Percentiles rank a stretch among this genome's conserved stretches.
Conservation (phyloP, 139 green algal genomes). For the Raphidocelis subcapitata region DNA sequence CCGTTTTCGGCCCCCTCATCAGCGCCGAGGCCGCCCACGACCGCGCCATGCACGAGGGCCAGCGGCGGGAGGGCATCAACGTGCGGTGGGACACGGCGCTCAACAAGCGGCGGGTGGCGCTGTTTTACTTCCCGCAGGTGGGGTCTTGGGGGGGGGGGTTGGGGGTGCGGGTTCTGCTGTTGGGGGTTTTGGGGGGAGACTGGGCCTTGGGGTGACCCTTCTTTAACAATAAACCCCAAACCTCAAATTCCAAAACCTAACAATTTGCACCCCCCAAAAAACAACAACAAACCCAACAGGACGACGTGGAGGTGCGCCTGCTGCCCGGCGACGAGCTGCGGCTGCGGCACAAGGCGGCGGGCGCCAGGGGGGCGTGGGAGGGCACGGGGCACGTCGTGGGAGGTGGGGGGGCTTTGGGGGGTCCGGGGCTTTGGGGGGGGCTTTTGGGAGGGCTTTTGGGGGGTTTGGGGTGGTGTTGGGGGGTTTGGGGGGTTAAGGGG, state of each 20-base stretch:
- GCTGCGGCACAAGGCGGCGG: conserved; percentile 70
- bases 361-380: conserved; percentile 68
- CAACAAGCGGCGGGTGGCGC: conserved; percentile 88
- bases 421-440: too few relatives aligned
- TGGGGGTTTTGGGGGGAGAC: not conserved
- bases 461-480: too few relatives aligned
- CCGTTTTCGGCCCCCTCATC: conserved; percentile 65
- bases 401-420: conserved; percentile 15
- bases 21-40: conserved; percentile 97
- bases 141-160: too few relatives aligned
- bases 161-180: too few relatives aligned
- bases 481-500: too few relatives aligned
- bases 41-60: conserved; percentile 78
- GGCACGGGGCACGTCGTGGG: conserved; percentile 67
- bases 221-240: too few relatives aligned
- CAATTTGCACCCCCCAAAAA: too few relatives aligned
- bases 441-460: too few relatives aligned
- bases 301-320: conserved; percentile 70
- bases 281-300: conserved; percentile 33
- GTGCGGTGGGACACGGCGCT: conserved; percentile 92
- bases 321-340: conserved; percentile 90
- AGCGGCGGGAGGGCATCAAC: conserved; percentile 82
- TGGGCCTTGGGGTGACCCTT: too few relatives aligned
- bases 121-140: conserved; percentile 87
- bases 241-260: too few relatives aligned